phyloP scores from a whole-genome alignment of 352 stramenopile genomes.

The Thalassiosira livingstoniorum region DNA sequence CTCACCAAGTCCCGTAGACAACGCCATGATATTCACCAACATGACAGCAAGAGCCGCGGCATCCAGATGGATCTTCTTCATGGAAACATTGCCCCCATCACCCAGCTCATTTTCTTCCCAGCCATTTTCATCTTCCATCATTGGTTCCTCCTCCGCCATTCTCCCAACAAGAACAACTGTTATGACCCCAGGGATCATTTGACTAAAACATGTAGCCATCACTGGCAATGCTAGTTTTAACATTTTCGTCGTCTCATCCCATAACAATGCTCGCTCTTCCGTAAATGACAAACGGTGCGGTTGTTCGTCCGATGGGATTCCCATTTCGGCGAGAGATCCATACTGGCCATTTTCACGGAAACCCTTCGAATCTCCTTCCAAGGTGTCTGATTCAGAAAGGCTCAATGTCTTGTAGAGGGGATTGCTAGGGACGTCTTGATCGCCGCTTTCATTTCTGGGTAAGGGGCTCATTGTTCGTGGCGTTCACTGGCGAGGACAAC shows the following conservation, averaged over 20 bases:
- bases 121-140: background rate
- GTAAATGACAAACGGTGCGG: too few species aligned
- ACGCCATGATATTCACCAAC: slow-evolving; percentile 3
- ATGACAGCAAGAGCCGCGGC: slow-evolving; percentile 74
- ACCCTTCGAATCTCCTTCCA: too few species aligned
- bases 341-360: too few species aligned
- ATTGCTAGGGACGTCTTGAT: too few species aligned
- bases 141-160: slow-evolving; percentile 8
- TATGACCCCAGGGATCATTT: slow-evolving; percentile 47
- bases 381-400: too few species aligned
- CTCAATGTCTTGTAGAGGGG: too few species aligned
- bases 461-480: too few species aligned
- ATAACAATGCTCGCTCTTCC: too few species aligned
- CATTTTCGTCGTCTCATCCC: slow-evolving; percentile 48
- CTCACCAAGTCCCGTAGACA: slow-evolving; percentile 74
- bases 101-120: slow-evolving; percentile 6
- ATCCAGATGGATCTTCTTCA: slow-evolving; percentile 70
- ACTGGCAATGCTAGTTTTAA: slow-evolving; percentile 42
- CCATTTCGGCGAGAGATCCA: too few species aligned
- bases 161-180: slow-evolving; percentile 54
- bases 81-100: background rate
- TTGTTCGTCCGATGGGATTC: too few species aligned
- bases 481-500: too few species aligned
- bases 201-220: slow-evolving; percentile 52
- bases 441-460: too few species aligned